Base-by-base conservation (phyloP, 2,329 filamentous ascomycete genomes). In the Neodidymelliopsis sp. region DNA sequence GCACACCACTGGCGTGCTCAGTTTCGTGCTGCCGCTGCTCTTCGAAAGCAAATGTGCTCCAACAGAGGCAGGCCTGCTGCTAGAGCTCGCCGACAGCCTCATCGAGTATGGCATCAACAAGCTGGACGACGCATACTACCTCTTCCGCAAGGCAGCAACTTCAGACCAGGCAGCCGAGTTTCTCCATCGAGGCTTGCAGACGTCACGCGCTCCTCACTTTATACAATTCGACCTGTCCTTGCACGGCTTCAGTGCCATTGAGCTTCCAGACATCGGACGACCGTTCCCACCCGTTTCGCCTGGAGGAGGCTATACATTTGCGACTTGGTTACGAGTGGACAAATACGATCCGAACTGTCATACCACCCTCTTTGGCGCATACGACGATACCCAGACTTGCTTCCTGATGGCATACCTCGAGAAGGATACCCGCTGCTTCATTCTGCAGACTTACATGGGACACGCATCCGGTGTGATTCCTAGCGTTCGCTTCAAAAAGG, bases 371-470 rank as follows among this genome's bases (percentile, higher is more conserved):
- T 99, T 99, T 70, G 94, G 94, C 19, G 90, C 94, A 7, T 97
- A 95, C 72, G 94, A 99, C 74, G 81, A 87, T 3, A 91, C 85
- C 4, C 93, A 97, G 71, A 91, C 90, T 4, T 99, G 94, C 72
- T 99, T 99, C 66, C 77, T 99, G 25, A 84, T 99, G 60, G 87
- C 91, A 52, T 99, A 99, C 67, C 80, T 99, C 28, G 95, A 99
- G 70, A 91, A 88, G 67, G 92, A 97, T 70, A 96, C 91, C 2
- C 89, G 84, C 53, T 94, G 96, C 73, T 89, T 99, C 59, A 99
- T 99, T 59, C 78, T 99, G 5, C 94, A 99, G 74, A 97, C 95
- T 6, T 97, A 94, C 13, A 89, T 97, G 53, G 90, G 86, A 41
- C 91, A 91, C 7, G 81, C 85, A 41, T 53, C 67, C 20, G 67